A percentile compares a stretch with the other conserved stretches of the same genome.
Evolutionary conservation across 768 basidiomycete genomes (phyloP).

Genomic region (Coprinellus micaceus): DNA sequence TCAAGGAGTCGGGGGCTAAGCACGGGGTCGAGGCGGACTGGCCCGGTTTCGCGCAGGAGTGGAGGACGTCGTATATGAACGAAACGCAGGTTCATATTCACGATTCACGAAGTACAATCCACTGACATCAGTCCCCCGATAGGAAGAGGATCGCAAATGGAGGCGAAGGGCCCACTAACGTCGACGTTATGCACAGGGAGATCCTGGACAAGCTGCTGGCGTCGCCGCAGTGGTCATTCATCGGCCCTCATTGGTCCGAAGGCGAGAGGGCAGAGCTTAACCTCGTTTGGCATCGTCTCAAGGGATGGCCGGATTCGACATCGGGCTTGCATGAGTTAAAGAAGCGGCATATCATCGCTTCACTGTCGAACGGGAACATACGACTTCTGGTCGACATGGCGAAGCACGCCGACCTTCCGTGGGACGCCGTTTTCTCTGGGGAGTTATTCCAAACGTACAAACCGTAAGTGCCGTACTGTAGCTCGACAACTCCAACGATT

Average conservation of each 20-base stretch:
- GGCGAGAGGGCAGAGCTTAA: constrained; percentile 42
- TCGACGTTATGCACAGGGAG: constrained; percentile 59
- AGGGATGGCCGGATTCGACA: constrained; percentile 59
- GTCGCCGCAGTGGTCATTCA: constrained; percentile 44
- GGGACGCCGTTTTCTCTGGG: constrained; percentile 60
- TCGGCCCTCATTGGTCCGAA: constrained; percentile 45
- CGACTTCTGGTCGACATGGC: constrained; percentile 62
- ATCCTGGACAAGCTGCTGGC: constrained; percentile 55
- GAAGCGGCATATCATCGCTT: constrained; percentile 45
- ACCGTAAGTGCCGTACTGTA: constrained; percentile 40
- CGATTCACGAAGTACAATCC: too few species aligned
- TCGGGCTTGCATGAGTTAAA: constrained; percentile 49
- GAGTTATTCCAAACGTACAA: constrained; percentile 63
- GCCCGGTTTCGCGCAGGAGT: constrained; percentile 50
- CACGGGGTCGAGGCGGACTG: constrained; percentile 36
- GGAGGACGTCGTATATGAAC: constrained; percentile 49
- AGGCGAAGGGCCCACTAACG: constrained; percentile 44
- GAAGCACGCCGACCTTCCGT: constrained; percentile 56
- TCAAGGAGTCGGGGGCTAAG: constrained; percentile 26
- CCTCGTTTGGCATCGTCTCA: constrained; percentile 56
- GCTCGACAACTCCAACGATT: neutral
- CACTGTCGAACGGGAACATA: constrained; percentile 64
- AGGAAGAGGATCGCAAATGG: constrained; percentile 44
- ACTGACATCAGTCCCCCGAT: neutral
- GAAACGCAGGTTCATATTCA: constrained; percentile 36